A percentile compares a stretch with the other conserved stretches of the same genome.
These are phyloP conservation scores for Stephanodiscus minutulus DNA, from an alignment of 108 stramenopile genomes.

Conservation along the genomic window DNA sequence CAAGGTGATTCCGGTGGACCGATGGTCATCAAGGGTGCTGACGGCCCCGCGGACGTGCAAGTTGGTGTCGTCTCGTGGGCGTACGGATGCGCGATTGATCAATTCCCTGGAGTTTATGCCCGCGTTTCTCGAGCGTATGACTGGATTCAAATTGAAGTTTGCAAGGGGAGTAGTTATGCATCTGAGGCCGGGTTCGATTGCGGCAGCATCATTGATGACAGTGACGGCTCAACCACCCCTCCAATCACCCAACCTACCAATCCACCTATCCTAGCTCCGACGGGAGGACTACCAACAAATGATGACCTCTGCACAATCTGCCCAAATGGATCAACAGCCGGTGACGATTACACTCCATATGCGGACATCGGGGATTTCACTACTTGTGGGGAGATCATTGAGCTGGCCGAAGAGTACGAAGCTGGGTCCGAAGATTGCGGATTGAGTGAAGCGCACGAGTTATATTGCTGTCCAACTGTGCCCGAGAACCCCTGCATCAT, in stretches of 20 bases:
- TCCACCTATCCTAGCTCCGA: too few species aligned
- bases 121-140: constrained; percentile 29
- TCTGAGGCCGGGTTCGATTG: constrained; percentile 11
- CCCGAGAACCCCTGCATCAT: not conserved
- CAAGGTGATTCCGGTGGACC: constrained; percentile 49
- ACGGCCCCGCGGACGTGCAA: constrained; percentile 23
- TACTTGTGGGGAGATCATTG: not conserved
- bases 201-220: not conserved
- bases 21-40: constrained; percentile 33
- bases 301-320: not conserved
- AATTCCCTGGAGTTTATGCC: constrained; percentile 53
- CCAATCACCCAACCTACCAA: not conserved
- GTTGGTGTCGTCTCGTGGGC: constrained; percentile 52
- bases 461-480: not conserved
- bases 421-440: not conserved
- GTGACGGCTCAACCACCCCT: not conserved
- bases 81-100: constrained; percentile 16
- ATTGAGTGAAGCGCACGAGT: not conserved
- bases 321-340: not conserved
- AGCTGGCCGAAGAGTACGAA: not conserved
- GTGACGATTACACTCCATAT: not conserved
- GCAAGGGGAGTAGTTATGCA: constrained; percentile 13
- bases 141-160: constrained; percentile 38
- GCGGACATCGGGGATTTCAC: not conserved
- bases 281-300: too few species aligned